Percentiles rank a stretch among this genome's conserved stretches.
phyloP scores from a whole-genome alignment of 352 stramenopile species.

The Pythium monospermum region DNA sequence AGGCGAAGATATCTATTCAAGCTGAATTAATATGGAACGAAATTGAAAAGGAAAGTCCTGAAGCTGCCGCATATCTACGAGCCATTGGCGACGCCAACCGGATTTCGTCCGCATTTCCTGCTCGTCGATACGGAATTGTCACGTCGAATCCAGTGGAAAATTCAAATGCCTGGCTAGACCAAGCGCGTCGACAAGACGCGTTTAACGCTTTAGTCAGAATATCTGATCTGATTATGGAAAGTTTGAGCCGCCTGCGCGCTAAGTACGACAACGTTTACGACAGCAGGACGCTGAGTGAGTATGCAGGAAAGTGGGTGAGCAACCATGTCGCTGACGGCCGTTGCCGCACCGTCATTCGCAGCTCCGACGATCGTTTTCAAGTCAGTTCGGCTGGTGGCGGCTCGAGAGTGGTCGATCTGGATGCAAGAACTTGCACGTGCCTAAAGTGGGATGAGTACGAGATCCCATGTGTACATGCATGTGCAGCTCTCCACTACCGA shows the following conservation, averaged over 20 bases:
- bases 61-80: not conserved
- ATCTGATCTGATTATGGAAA: not conserved
- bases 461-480: conserved; percentile 1
- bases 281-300: too few relatives aligned
- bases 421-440: not conserved
- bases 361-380: not conserved
- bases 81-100: not conserved
- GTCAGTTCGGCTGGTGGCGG: not conserved
- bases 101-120: not conserved
- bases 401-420: not conserved
- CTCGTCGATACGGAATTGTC: conserved; percentile 4
- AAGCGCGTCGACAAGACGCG: not conserved
- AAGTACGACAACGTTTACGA: too few relatives aligned
- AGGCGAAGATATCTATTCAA: not conserved
- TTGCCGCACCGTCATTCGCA: not conserved
- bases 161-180: conserved; percentile 1
- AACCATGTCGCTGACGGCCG: not conserved
- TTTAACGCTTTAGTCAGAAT: not conserved
- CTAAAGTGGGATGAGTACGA: conserved; percentile 1
- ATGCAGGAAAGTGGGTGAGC: too few relatives aligned
- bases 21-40: not conserved
- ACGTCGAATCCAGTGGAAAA: conserved; percentile 4
- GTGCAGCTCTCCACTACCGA: conserved; percentile 3
- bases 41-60: not conserved
- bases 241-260: too few relatives aligned